phyloP scores from a whole-genome alignment of 2,329 filamentous ascomycete species.

The Colletotrichum sp. region DNA sequence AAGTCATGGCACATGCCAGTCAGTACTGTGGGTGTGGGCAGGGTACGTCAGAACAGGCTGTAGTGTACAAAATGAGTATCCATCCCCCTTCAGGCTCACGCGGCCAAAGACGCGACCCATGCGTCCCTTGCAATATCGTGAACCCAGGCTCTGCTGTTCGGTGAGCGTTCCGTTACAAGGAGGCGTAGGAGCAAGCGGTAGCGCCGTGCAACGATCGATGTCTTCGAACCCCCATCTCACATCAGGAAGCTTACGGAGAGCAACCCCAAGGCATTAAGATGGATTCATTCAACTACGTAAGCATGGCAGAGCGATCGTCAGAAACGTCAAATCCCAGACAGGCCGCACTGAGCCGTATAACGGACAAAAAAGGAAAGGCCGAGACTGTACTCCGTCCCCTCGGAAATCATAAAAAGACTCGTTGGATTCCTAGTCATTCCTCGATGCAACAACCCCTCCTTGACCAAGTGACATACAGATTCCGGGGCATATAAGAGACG shows the following conservation, averaged over 20 bases:
- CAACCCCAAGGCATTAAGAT: conserved; percentile 20
- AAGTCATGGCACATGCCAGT: neutral
- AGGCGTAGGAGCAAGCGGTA: neutral
- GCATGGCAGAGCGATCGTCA: conserved; percentile 25
- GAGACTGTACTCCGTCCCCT: conserved; percentile 29
- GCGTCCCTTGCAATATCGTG: neutral
- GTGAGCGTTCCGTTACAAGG: neutral
- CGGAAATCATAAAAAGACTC: conserved; percentile 27
- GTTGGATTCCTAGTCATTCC: conserved; percentile 24
- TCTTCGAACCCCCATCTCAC: neutral
- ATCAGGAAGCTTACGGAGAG: neutral
- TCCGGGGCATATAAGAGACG: conserved; percentile 35
- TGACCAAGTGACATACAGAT: conserved; percentile 26
- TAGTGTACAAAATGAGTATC: neutral
- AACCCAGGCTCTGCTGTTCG: neutral
- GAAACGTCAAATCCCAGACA: conserved; percentile 22
- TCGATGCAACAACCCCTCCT: conserved; percentile 22
- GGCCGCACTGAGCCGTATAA: conserved; percentile 18
- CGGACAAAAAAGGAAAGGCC: conserved; percentile 25
- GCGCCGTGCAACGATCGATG: neutral
- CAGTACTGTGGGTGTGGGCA: neutral
- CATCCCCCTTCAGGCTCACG: neutral
- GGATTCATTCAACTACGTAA: conserved; percentile 27
- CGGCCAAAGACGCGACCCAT: neutral
- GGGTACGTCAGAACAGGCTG: neutral